Evolutionary conservation across 2,329 filamentous ascomycete species (phyloP).

Genomic region (Ophiocordyceps camponoti-leonardi): DNA sequence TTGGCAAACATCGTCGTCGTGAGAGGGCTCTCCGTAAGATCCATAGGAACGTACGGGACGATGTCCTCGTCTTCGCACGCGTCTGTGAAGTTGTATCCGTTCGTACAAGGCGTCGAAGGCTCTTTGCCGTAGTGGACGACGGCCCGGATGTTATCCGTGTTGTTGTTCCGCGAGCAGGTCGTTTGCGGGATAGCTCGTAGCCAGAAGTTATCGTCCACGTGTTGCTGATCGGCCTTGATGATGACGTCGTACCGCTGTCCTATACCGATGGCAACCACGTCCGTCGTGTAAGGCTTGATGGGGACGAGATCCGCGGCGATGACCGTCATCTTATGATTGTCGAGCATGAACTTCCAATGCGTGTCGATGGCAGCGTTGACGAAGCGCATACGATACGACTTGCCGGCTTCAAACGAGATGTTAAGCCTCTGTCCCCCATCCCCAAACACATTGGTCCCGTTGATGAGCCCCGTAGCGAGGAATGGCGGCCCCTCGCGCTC

Average conservation of each 20-base stretch:
- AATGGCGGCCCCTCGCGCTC: neutral
- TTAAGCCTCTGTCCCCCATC: slow-evolving; percentile 15
- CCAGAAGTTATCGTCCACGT: slow-evolving; percentile 23
- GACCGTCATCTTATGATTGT: slow-evolving; percentile 38
- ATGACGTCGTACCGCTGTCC: slow-evolving; percentile 30
- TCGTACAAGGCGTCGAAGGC: neutral
- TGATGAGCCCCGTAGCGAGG: slow-evolving; percentile 27
- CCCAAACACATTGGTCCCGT: slow-evolving; percentile 22
- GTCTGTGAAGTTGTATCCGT: neutral
- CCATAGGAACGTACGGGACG: neutral
- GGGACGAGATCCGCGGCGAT: slow-evolving; percentile 42
- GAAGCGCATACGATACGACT: slow-evolving; percentile 27
- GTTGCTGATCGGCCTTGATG: slow-evolving; percentile 20
- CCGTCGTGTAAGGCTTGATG: slow-evolving; percentile 33
- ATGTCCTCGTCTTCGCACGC: neutral
- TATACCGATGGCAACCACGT: slow-evolving; percentile 27
- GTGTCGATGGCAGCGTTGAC: slow-evolving; percentile 28
- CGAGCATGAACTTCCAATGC: slow-evolving; percentile 30
- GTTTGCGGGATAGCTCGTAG: slow-evolving; percentile 14
- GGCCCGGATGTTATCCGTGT: neutral
- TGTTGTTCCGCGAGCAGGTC: neutral
- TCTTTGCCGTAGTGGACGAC: neutral
- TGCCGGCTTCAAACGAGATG: slow-evolving; percentile 21
- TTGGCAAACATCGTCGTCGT: neutral
- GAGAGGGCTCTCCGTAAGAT: neutral